Base-by-base conservation (phyloP, 371 early-diverging fungal species). In the Mortierella sp. region DNA sequence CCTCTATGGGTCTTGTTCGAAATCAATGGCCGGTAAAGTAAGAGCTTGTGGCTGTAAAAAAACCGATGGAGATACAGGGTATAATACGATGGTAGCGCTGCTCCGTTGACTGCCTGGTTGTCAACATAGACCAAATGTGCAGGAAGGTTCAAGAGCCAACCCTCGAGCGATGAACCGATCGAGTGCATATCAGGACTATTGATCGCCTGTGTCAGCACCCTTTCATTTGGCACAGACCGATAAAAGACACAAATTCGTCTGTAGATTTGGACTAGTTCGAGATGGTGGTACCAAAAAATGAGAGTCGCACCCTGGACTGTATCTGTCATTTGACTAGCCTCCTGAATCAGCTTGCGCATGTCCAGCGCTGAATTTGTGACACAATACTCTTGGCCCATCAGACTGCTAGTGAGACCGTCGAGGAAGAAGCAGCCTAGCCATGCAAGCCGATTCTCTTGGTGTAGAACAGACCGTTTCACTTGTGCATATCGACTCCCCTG, bases 361-460 rank as follows among this genome's bases (percentile, higher is more conserved):
- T 77, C 73, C 4, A 77, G 45, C 7, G 57, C 37, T 15, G 72
- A 46, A 23, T 50, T 72, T 52, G 63, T 15, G 37, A 77, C 52
- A 23, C 69, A 61, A 44, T 77, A 77, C 7, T 77, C 79, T 14
- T 72, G 73, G 30, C 79, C 79, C 70, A 72, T 65, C 46, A 77
- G 43, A 29, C 79, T 77, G 57, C 79, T 77, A 16, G 70, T 72
- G 43, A 77, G 52, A 6, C 79, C 79, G 26, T 77, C 79, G 52
- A 77, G 50, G 45, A 77, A 77, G 57, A 72, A 72, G 60, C 79
- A 77, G 25, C 79, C 79, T 4, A 77, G 79, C 79, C 79, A 77
- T 53, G 79, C 79, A 11, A 77, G 64, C 0, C 70, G 53, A 18
- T 60, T 58, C 55, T 77, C 79, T 21, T 72, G 79, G 30, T 72